Base-by-base conservation (phyloP, 345 rosid species). In the Ricinus communis region DNA sequence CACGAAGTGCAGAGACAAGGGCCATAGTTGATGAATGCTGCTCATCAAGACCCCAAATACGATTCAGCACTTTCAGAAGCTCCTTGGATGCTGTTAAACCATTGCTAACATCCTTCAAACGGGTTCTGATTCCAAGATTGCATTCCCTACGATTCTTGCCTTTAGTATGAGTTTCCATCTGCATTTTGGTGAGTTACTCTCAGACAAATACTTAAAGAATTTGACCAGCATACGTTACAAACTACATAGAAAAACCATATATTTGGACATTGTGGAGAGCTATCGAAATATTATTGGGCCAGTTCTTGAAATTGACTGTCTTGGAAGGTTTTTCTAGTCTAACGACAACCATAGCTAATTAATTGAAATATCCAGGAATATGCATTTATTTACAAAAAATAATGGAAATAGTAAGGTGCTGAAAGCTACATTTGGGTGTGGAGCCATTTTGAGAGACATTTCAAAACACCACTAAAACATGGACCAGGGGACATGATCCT, bases 11-110 rank as follows among this genome's bases (percentile, higher is more conserved):
- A 1, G 92, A 86, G 63, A 88, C 77, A 2, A 94, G 77, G 12
- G 96, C 84, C 16, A 76, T 27, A 55, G 77, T 76, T 21, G 93
- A 82, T 41, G 85, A 64, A 67, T 84, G 85, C 38, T 82, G 85
- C 64, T 90, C 91, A 15, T 82, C 86, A 43, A 83, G 77, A 41
- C 87, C 85, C 30, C 88, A 85, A 4, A 94, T 64, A 3, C 83
- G 91, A 58, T 76, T 86, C 79, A 94, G 55, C 43, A 92, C 91
- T 74, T 91, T 90, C 21, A 87, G 65, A 38, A 91, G 91, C 55
- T 94, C 99, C 77, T 87, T 91, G 1, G 97, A 90, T 22, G 96
- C 85, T 19, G 68, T 80, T 66, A 95, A 69, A 19, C 97, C 82
- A 62, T 87, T 81, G 49, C 75, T 76, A 1, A 91, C 72, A 45